Evolutionary conservation across 805 yeast genomes (phyloP), one percentile per base, ranked within the genome.

Genomic region (Lipomyces anomalus): DNA sequence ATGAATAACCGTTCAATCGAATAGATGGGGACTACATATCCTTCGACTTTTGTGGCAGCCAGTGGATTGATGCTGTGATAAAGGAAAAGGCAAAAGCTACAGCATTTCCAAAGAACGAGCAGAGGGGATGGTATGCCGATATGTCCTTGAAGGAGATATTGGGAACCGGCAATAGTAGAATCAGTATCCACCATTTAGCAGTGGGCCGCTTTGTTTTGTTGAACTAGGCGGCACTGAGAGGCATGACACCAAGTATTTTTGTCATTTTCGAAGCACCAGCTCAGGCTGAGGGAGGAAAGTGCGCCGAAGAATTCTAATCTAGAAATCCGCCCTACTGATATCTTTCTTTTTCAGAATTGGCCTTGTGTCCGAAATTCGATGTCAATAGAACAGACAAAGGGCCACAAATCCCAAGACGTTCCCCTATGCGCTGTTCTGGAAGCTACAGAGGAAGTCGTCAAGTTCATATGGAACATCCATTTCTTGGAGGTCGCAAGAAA

Each of bases 381-480:
- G 38, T 26, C 47, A n/a, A 45, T 37, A 6, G 54, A 45, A 9
- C 38, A 47, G 47, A 45, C 42, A 22, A 40, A 42, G 18, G 49
- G 48, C 28, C 57, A 59, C 53, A 48, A 48, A 23, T 30, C 23
- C 22, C 40, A 40, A 5, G 20, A 23, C 4, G 40, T 38, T 26
- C 51, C 44, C 6, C n/a, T 7, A 20, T 42, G 40, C 36, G 52
- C 55, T 11, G 65, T 65, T 1, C 43, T 61, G 17, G 53, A 50
- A 11, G 52, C 53, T 13, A 39, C 56, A n/a, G 58, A 54, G 21
- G 65, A 60, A 17, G 42, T 55, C 35, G 41, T 55, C 37, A 30
- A 47, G 21, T 61, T 50, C 44, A 40, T 61, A 24, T 61, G 62
- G 62, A 55, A 61, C 38, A 50, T 52, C 22, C 62, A 61, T 41